These are phyloP conservation scores for Talaromyces proteolyticus DNA, from an alignment of 495 filamentous ascomycete species.

Conservation along the genomic window DNA sequence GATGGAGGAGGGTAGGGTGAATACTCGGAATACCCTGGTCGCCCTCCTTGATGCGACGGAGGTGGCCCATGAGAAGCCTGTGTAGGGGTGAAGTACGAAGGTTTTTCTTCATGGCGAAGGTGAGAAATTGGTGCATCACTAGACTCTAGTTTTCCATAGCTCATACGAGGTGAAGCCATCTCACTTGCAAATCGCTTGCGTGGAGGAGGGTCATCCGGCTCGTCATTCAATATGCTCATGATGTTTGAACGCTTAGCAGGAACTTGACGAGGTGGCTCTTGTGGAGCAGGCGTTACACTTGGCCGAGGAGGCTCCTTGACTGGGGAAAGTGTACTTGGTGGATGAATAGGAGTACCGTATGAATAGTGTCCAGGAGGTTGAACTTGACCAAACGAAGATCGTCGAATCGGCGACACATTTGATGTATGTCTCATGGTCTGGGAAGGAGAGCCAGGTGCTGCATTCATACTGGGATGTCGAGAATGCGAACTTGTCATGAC, in stretches of 20 bases:
- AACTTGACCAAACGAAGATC: slow-evolving; percentile 29
- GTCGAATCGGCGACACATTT: slow-evolving; percentile 32
- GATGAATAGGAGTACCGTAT: slow-evolving; percentile 1
- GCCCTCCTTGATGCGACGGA: background rate
- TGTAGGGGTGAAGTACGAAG: slow-evolving; percentile 1
- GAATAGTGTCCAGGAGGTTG: slow-evolving; percentile 12
- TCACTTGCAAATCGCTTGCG: slow-evolving; percentile 44
- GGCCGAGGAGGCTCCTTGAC: slow-evolving; percentile 32
- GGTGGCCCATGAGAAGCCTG: background rate
- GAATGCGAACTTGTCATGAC: slow-evolving; percentile 27
- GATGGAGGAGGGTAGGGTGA: slow-evolving; percentile 17
- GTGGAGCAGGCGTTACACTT: slow-evolving; percentile 29
- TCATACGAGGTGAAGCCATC: slow-evolving; percentile 21
- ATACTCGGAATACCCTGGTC: slow-evolving; percentile 30
- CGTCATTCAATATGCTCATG: slow-evolving; percentile 53
- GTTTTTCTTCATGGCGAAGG: slow-evolving; percentile 8
- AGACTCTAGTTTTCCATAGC: slow-evolving; percentile 15
- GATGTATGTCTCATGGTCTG: slow-evolving; percentile 27
- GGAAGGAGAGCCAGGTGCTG: slow-evolving; percentile 31
- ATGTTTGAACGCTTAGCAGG: slow-evolving; percentile 54
- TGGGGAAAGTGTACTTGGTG: slow-evolving; percentile 23
- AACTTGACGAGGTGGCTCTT: slow-evolving; percentile 40
- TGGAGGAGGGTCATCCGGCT: slow-evolving; percentile 49
- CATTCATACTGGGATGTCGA: slow-evolving; percentile 28
- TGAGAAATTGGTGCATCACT: slow-evolving; percentile 6